Evolutionary conservation across 176 grass and related monocot species (phyloP).

Genomic region (Paspalum vaginatum): DNA sequence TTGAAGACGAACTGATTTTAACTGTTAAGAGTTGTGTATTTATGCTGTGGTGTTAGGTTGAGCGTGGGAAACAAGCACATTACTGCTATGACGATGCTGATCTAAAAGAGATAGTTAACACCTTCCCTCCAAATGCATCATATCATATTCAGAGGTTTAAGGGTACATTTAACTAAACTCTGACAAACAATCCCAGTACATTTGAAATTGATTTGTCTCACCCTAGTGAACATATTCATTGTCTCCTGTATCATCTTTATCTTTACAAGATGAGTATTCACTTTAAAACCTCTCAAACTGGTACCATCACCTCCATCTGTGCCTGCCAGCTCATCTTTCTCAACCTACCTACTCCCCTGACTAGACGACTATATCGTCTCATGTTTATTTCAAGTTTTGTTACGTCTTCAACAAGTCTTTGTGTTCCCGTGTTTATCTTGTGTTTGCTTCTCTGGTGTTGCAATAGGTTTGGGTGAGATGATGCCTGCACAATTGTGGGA

Average conservation of each 20-base stretch:
- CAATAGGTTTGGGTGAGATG: slow-evolving; percentile 94
- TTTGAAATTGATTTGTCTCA: not conserved
- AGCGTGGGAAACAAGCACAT: slow-evolving; percentile 89
- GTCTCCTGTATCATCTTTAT: not conserved
- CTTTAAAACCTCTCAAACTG: not conserved
- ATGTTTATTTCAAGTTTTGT: not conserved
- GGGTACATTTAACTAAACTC: slow-evolving; percentile 50
- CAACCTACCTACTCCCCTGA: not conserved
- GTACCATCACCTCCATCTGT: not conserved
- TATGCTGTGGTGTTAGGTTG: slow-evolving; percentile 60
- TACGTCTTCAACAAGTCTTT: not conserved
- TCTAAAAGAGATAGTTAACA: slow-evolving; percentile 70
- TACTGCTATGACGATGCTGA: slow-evolving; percentile 89
- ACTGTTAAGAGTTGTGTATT: slow-evolving; percentile 29
- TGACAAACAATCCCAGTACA: not conserved
- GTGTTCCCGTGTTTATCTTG: slow-evolving; percentile 34
- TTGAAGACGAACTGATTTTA: slow-evolving; percentile 20
- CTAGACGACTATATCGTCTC: not conserved
- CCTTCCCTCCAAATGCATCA: slow-evolving; percentile 80
- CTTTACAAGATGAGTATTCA: not conserved
- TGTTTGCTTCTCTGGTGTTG: slow-evolving; percentile 27
- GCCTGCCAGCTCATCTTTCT: not conserved
- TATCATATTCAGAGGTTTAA: slow-evolving; percentile 94
- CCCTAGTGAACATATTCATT: not conserved
- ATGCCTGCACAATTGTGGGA: slow-evolving; percentile 97